Evolutionary conservation across 2,329 filamentous ascomycete genomes (phyloP), one percentile per base, ranked within the genome.

Genomic region (Escovopsis sp.): DNA sequence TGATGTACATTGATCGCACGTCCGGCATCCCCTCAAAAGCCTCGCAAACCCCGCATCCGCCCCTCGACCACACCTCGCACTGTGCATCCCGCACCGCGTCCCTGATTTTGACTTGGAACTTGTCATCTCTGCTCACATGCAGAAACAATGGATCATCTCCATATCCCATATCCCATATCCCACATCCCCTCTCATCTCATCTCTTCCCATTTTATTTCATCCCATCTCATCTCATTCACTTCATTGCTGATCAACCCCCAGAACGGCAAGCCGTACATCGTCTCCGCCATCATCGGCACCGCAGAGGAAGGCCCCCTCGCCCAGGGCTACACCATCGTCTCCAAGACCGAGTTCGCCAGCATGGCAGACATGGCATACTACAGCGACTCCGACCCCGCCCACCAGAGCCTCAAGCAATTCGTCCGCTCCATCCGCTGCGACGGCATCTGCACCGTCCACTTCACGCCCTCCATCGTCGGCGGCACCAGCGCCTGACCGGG

Each of bases 181-280:
- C n/a, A n/a, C n/a, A n/a, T n/a, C n/a, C n/a, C n/a, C n/a, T n/a
- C 25, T 44, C 36, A 27, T 46, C 38, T 44, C 51, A 2, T 37
- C 11, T 15, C 38, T 11, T 31, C 25, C 11, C n/a, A 15, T 15
- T 15, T 8, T 24, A 2, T 29, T 32, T 14, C 30, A 12, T 32
- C 40, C 39, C 20, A 30, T 12, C 14, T 31, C 11, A 31, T 31
- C 16, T 31, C 24, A 15, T 15, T 24, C 34, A 41, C 35, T 38
- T 31, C 27, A 29, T 14, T 14, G 8, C 27, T 11, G 8, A 9
- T 9, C 11, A 6, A 3, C 27, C 27, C 27, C 27, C 39, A 85
- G 81, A 71, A 82, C 51, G 80, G 78, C 47, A 76, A 81, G 55
- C 76, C 76, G 1, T 86, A 85, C 57, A 81, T 86, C 48, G 59